Conservation (phyloP, 2,329 filamentous ascomycete species). For the Fusarium protoensiforme region DNA sequence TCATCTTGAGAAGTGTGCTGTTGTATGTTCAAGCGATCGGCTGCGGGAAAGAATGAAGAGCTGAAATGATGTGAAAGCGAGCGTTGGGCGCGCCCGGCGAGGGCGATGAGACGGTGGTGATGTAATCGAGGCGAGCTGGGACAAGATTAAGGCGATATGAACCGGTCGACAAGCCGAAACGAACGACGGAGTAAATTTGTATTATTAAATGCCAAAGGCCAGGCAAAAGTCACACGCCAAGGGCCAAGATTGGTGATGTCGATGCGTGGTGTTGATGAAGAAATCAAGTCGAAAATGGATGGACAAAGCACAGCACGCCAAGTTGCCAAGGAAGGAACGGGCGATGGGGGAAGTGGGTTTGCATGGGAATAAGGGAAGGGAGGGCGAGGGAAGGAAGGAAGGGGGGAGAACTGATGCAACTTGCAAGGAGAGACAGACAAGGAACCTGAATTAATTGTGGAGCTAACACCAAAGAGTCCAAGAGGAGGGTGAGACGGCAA, state of each 20-base stretch:
- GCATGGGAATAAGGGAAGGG: slow-evolving; percentile 29
- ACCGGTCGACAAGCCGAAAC: neutral
- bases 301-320: slow-evolving; percentile 24
- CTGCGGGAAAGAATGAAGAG: slow-evolving; percentile 2
- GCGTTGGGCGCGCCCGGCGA: slow-evolving; percentile 30
- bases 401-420: neutral
- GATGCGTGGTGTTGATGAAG: slow-evolving; percentile 38
- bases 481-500: slow-evolving; percentile 31
- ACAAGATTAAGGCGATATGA: slow-evolving; percentile 4
- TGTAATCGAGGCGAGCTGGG: neutral
- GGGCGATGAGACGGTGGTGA: slow-evolving; percentile 7
- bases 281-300: slow-evolving; percentile 24
- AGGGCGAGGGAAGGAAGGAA: slow-evolving; percentile 15
- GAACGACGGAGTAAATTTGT: slow-evolving; percentile 11
- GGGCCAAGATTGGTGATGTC: slow-evolving; percentile 12
- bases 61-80: slow-evolving; percentile 7
- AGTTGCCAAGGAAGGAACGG: slow-evolving; percentile 41
- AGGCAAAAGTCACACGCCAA: neutral
- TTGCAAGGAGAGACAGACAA: slow-evolving; percentile 16
- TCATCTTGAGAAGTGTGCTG: slow-evolving; percentile 31
- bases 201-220: slow-evolving; percentile 1
- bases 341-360: slow-evolving; percentile 22
- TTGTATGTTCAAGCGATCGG: slow-evolving; percentile 16
- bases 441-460: slow-evolving; percentile 28
- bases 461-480: neutral